These are phyloP conservation scores for Phaeotremella skinneri DNA, from an alignment of 768 basidiomycete genomes.

Conservation along the genomic window DNA sequence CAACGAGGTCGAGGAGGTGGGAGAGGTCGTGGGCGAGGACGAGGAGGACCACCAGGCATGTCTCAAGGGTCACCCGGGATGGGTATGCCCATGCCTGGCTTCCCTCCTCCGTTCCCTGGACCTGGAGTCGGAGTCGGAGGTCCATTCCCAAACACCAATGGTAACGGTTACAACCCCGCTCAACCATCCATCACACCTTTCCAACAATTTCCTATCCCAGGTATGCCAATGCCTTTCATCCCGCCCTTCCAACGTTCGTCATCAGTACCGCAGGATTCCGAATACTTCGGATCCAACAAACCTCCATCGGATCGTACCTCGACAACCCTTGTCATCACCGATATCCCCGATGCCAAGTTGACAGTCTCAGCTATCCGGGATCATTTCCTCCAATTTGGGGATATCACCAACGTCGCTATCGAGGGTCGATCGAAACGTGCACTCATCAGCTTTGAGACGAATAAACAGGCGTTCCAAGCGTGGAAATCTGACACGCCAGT, in stretches of 20 bases:
- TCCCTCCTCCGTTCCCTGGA: slow-evolving; percentile 7
- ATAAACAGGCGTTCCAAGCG: slow-evolving; percentile 79
- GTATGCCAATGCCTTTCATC: slow-evolving; percentile 53
- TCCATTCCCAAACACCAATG: neutral
- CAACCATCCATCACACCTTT: slow-evolving; percentile 6
- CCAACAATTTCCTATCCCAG: slow-evolving; percentile 18
- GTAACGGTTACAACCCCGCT: neutral
- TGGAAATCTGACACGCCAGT: slow-evolving; percentile 95
- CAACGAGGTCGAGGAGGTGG: slow-evolving; percentile 24
- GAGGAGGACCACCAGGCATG: slow-evolving; percentile 24
- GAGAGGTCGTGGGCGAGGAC: slow-evolving; percentile 33
- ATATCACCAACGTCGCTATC: slow-evolving; percentile 86
- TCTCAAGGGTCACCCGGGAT: slow-evolving; percentile 14
- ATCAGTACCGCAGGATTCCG: slow-evolving; percentile 61
- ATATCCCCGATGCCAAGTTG: slow-evolving; percentile 82
- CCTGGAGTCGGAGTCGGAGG: neutral
- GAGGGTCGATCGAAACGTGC: slow-evolving; percentile 74
- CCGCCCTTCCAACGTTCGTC: neutral
- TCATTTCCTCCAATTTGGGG: slow-evolving; percentile 91
- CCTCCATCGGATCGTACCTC: slow-evolving; percentile 42
- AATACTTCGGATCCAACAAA: slow-evolving; percentile 38
- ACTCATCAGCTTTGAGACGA: slow-evolving; percentile 78
- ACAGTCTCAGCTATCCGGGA: slow-evolving; percentile 72
- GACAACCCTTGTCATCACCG: slow-evolving; percentile 74
- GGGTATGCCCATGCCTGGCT: neutral